A percentile compares a stretch with the other conserved stretches of the same genome.
These are phyloP conservation scores for Rhodotorula sphaerocarpa DNA, from an alignment of 768 basidiomycete genomes.

Conservation along the genomic window DNA sequence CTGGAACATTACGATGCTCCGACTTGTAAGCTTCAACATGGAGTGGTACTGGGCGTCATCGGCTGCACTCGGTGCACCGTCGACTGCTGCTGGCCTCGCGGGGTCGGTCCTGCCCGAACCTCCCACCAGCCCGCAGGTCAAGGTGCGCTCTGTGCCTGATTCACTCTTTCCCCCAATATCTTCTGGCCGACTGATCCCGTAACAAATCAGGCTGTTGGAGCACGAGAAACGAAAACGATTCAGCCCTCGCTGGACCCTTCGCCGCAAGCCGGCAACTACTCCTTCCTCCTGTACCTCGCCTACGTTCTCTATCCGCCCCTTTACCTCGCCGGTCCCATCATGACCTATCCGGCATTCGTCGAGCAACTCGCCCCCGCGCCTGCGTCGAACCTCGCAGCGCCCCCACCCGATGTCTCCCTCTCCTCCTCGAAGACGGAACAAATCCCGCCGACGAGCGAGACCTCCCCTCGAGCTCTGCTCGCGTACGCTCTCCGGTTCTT, in stretches of 20 bases:
- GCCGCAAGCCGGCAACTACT: slow-evolving; percentile 50
- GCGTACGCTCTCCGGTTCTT: slow-evolving; percentile 64
- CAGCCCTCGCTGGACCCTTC: slow-evolving; percentile 56
- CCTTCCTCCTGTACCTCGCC: slow-evolving; percentile 63
- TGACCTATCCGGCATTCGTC: slow-evolving; percentile 90
- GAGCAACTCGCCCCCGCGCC: slow-evolving; percentile 61
- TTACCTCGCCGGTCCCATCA: slow-evolving; percentile 91
- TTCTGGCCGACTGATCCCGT: too few species aligned
- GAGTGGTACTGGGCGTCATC: slow-evolving; percentile 73
- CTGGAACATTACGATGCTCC: slow-evolving; percentile 94
- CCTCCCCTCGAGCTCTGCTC: slow-evolving; percentile 38
- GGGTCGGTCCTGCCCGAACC: background rate
- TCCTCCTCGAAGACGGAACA: background rate
- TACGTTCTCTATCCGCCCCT: slow-evolving; percentile 88
- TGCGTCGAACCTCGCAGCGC: slow-evolving; percentile 43
- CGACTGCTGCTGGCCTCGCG: background rate
- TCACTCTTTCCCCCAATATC: too few species aligned
- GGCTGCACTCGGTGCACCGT: background rate
- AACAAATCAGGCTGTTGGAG: too few species aligned
- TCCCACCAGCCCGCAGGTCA: background rate
- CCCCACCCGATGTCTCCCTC: slow-evolving; percentile 40
- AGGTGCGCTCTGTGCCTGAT: slow-evolving; percentile 9
- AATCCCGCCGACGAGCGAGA: slow-evolving; percentile 16
- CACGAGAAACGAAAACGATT: too few species aligned
- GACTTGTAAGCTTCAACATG: slow-evolving; percentile 84